Evolutionary conservation across 768 basidiomycete species (phyloP).

Genomic region (Lactifluus subvellereus): DNA sequence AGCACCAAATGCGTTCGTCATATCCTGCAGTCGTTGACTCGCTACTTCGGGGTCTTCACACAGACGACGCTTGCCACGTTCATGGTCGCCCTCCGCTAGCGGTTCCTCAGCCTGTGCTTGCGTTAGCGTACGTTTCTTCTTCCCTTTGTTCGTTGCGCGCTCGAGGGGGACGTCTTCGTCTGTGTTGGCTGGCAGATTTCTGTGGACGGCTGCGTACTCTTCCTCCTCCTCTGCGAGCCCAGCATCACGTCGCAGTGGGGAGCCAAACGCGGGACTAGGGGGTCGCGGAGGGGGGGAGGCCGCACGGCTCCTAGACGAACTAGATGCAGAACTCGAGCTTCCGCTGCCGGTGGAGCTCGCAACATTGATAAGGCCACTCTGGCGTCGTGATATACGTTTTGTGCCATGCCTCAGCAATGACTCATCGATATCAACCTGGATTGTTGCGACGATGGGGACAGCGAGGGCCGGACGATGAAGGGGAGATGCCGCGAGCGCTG

Average conservation of each 20-base stretch:
- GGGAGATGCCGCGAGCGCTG: conserved; percentile 39
- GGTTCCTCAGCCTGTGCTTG: conserved; percentile 30
- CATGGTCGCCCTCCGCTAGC: conserved; percentile 30
- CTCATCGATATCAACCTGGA: conserved; percentile 31
- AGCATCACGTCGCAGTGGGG: conserved; percentile 49
- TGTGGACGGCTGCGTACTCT: conserved; percentile 37
- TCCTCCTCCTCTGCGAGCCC: conserved; percentile 53
- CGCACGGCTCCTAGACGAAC: conserved; percentile 28
- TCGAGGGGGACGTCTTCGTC: conserved; percentile 36
- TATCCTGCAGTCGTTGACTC: conserved; percentile 51
- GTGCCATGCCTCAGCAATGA: conserved; percentile 32
- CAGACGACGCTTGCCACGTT: conserved; percentile 29
- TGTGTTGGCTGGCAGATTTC: conserved; percentile 31
- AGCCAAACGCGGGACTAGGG: conserved; percentile 64
- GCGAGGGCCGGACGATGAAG: conserved; percentile 30
- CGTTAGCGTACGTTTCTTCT: conserved; percentile 42
- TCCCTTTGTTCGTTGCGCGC: conserved; percentile 42
- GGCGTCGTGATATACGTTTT: conserved; percentile 35
- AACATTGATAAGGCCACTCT: conserved; percentile 49
- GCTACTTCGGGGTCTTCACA: conserved; percentile 39
- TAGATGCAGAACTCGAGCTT: conserved; percentile 32
- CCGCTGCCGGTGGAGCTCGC: conserved; percentile 8
- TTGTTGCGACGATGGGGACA: conserved; percentile 24
- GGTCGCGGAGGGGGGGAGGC: conserved; percentile 47
- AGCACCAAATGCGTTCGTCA: conserved; percentile 51